Evolutionary conservation across 2,329 filamentous ascomycete species (phyloP).

Genomic region (Alternaria atra): DNA sequence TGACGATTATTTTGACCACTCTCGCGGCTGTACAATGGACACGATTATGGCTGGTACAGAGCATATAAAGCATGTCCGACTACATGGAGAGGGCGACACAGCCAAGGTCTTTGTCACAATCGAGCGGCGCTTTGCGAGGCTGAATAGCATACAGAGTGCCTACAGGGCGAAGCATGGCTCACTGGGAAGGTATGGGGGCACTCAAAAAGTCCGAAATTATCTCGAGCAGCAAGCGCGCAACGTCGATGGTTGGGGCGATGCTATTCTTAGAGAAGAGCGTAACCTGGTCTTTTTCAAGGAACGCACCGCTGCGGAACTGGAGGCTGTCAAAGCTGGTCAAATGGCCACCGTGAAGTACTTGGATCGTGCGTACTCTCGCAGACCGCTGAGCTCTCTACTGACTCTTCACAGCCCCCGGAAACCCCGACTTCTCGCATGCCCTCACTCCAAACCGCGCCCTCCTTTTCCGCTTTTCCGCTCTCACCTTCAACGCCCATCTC

Average conservation of each 20-base stretch:
- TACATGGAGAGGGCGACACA: conserved; percentile 60
- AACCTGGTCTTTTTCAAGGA: conserved; percentile 71
- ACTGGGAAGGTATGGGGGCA: background rate
- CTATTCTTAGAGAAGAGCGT: conserved; percentile 65
- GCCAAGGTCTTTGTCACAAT: conserved; percentile 68
- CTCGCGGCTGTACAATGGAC: conserved; percentile 18
- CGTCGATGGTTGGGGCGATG: conserved; percentile 37
- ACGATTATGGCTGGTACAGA: conserved; percentile 49
- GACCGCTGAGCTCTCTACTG: conserved; percentile 8
- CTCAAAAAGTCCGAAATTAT: background rate
- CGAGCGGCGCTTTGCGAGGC: conserved; percentile 60
- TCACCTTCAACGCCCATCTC: conserved; percentile 87
- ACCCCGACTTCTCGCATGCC: conserved; percentile 65
- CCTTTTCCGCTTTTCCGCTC: conserved; percentile 87
- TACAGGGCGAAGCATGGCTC: background rate
- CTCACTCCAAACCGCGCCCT: conserved; percentile 74
- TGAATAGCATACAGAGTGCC: conserved; percentile 26
- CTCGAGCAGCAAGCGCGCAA: conserved; percentile 15
- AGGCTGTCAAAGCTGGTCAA: conserved; percentile 37
- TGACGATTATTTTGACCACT: conserved; percentile 12
- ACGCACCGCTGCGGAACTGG: conserved; percentile 52
- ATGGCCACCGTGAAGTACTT: conserved; percentile 50
- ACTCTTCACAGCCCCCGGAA: conserved; percentile 54
- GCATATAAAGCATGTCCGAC: conserved; percentile 57
- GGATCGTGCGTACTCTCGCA: conserved; percentile 35